phyloP scores from a whole-genome alignment of 2,329 filamentous ascomycete species.

The Fusarium domesticum region DNA sequence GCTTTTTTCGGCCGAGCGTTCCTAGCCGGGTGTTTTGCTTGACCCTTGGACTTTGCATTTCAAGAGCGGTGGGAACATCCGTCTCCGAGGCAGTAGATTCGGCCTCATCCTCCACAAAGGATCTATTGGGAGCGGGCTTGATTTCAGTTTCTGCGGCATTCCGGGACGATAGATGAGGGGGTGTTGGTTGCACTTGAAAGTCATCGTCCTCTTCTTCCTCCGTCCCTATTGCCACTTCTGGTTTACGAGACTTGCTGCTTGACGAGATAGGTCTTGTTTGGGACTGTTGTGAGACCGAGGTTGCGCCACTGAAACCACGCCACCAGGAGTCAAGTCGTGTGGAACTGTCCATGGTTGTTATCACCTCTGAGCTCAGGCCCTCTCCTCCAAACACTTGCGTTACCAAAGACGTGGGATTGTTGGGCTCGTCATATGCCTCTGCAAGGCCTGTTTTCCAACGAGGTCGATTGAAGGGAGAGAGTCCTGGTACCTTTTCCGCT shows the following conservation, averaged over 20 bases:
- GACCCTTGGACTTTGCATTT: slow-evolving; percentile 15
- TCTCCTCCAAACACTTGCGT: slow-evolving; percentile 40
- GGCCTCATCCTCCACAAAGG: slow-evolving; percentile 35
- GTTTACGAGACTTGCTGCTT: slow-evolving; percentile 9
- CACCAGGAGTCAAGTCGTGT: slow-evolving; percentile 49
- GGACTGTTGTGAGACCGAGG: slow-evolving; percentile 20
- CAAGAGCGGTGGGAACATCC: slow-evolving; percentile 4
- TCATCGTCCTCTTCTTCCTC: slow-evolving; percentile 45
- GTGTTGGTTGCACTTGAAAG: slow-evolving; percentile 51
- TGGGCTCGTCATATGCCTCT: slow-evolving; percentile 23
- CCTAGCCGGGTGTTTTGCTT: slow-evolving; percentile 35
- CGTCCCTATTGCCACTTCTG: slow-evolving; percentile 20
- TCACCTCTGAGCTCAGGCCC: slow-evolving; percentile 32
- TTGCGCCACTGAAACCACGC: slow-evolving; percentile 39
- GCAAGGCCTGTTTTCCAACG: slow-evolving; percentile 38
- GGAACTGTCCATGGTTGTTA: slow-evolving; percentile 33
- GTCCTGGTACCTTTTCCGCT: slow-evolving; percentile 49
- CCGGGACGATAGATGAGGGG: slow-evolving; percentile 35
- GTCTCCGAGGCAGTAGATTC: slow-evolving; percentile 10
- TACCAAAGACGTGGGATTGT: slow-evolving; percentile 39
- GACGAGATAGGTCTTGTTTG: slow-evolving; percentile 12
- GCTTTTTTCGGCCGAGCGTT: slow-evolving; percentile 35
- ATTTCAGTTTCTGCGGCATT: slow-evolving; percentile 17
- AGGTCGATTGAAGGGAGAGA: slow-evolving; percentile 46
- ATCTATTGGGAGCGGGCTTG: slow-evolving; percentile 24